These are phyloP conservation scores for Ustilago tritici DNA, from an alignment of 1,284 basidiomycete genomes.

Conservation along the genomic window DNA sequence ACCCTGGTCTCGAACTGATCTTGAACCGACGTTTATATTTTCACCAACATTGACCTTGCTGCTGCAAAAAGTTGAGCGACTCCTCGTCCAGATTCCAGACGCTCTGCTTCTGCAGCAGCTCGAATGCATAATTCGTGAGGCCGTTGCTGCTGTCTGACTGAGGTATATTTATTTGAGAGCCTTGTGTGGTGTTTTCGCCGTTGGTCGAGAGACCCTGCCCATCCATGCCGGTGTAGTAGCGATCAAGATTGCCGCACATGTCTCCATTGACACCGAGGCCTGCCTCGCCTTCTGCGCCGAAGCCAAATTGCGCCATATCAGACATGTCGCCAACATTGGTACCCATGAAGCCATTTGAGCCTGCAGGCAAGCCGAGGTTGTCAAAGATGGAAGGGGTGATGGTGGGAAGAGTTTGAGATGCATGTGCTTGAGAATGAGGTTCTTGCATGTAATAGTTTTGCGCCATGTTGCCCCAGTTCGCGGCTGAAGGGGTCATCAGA, in stretches of 20 bases:
- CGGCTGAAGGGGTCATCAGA: conserved; percentile 31
- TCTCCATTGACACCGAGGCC: conserved; percentile 11
- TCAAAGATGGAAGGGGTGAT: conserved; percentile 48
- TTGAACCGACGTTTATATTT: background rate
- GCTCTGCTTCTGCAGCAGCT: conserved; percentile 48
- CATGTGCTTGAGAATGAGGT: conserved; percentile 28
- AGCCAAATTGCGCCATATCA: conserved; percentile 28
- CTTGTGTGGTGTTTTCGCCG: background rate
- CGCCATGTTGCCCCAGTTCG: conserved; percentile 15
- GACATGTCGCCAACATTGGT: conserved; percentile 11
- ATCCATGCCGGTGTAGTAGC: conserved; percentile 6
- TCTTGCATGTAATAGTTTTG: conserved; percentile 33
- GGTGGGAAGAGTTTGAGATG: conserved; percentile 24
- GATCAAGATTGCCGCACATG: conserved; percentile 21
- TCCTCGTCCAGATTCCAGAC: conserved; percentile 50
- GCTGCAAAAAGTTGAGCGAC: conserved; percentile 37
- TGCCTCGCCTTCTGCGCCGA: background rate
- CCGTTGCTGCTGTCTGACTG: conserved; percentile 37
- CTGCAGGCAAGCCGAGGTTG: conserved; percentile 23
- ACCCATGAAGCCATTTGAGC: conserved; percentile 19
- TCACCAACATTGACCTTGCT: conserved; percentile 14
- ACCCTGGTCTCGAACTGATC: background rate
- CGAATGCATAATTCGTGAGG: conserved; percentile 43
- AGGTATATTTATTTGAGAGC: conserved; percentile 14
- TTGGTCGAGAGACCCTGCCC: background rate